Base-by-base conservation (phyloP, 129 eudicot species). In the carrot (Daucus carota) region DNA sequence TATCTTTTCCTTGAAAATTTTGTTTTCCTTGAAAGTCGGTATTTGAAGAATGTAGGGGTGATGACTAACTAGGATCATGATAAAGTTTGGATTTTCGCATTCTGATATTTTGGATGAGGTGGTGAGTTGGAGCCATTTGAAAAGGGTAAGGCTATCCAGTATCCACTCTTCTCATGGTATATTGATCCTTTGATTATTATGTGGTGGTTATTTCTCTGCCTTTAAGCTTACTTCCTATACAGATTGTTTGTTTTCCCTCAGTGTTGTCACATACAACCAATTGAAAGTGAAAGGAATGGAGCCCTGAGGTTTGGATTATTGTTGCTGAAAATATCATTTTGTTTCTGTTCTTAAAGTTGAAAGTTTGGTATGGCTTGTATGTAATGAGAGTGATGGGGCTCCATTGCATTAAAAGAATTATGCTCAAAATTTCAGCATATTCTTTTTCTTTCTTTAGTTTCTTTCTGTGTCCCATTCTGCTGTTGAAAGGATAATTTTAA, bases 51-150 rank as follows among this genome's bases (percentile, higher is more conserved):
- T 50, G 59, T 50, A 66, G 0, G 44, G 72, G 38, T 66, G 72
- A 17, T 65, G 36, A 14, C 40, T 65, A 41, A 32, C 18, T 6
- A 48, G 26, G 41, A 62, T 36, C 45, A 18, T 24, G 68, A 0
- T 11, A 24, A 5, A 63, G 6, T 26, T 16, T 60, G 60, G 28
- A 42, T 59, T 68, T 38, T 6, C 3, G 5, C 52, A 5, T 63
- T 31, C 26, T 29, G 26, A 78, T 77, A 80, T 83, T 80, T 77
- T 79, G 76, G 83, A 82, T 76, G 83, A 31, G 70, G 40, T 63
- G 70, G 47, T 45, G 80, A 20, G 80, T 83, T 47, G 57, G 75
- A 84, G 87, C 90, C 90, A 84, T 40, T 72, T 80, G 76, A 78
- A 62, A 66, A 81, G 80, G 73, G 86, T 83, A 73, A 72, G 74